Base-by-base conservation (phyloP, 148 eudicot species). In the Gaultheria prostrata region DNA sequence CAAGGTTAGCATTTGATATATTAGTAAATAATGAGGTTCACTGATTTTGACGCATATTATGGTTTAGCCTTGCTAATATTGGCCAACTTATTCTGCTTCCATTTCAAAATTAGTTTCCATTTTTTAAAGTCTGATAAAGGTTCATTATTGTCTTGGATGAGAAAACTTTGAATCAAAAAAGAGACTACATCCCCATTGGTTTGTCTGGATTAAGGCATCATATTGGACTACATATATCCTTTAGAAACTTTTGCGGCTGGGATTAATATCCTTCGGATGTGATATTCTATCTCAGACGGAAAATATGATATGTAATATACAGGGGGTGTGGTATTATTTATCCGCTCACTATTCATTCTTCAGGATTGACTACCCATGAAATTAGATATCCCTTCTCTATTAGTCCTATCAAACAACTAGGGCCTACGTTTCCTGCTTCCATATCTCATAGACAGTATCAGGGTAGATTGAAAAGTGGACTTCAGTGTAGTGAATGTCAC, bases 1-100 rank as follows among this genome's bases (percentile, higher is more conserved):
- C 72, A 87, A 93, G 97, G 98, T 95, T 77, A 77, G 79, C 49
- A 26, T 70, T 70, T 7, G 71, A 78, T 54, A 24, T 24, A 5
- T 24, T n/a, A 10, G 20, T 14, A 78, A 43, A n/a, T 82, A 17
- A 74, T 56, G 26, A 26, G 75, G 51, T 84, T 30, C 77, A 24
- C 21, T 10, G 49, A 30, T 53, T 15, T 77, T 45, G 13, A 11
- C 69, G 26, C 14, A 50, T 79, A 17, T n/a, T 39, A 78, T 69
- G 57, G 39, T 71, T 73, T 24, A 48, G 48, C n/a, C 81, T 12
- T 65, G 30, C 46, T 39, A 32, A 18, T 35, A 54, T 70, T 33
- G 18, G 13, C 45, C 12, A 50, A 51, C 78, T 49, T 26, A 49
- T 51, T 76, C 21, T 51, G 9, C 70, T 24, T 24, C 30, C 59